These are phyloP conservation scores for Aspergillus affinis DNA, from an alignment of 495 filamentous ascomycete genomes.

Conservation along the genomic window DNA sequence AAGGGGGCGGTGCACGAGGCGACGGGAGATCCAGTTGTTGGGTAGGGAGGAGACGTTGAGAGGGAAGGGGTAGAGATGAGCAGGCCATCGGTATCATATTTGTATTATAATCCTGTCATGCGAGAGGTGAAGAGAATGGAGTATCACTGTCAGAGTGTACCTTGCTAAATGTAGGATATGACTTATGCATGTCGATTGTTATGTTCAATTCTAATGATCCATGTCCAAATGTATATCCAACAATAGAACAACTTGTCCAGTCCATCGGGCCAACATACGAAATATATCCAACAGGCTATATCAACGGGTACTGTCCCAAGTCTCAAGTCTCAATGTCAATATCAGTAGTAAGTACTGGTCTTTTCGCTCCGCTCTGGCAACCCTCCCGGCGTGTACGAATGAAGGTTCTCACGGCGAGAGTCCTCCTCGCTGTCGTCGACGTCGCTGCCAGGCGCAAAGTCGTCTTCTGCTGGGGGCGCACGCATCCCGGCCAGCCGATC, in stretches of 20 bases:
- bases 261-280: neutral
- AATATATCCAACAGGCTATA: neutral
- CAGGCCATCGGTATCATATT: neutral
- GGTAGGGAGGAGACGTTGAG: conserved; percentile 10
- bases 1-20: conserved; percentile 26
- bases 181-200: neutral
- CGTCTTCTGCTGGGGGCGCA: conserved; percentile 40
- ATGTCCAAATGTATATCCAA: neutral
- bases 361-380: conserved; percentile 40
- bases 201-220: neutral
- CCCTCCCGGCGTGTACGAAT: conserved; percentile 42
- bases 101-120: neutral
- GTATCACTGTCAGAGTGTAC: neutral
- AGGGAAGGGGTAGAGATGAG: neutral
- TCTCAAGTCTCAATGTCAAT: conserved; percentile 9
- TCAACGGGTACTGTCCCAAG: neutral
- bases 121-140: neutral
- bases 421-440: conserved; percentile 48
- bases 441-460: conserved; percentile 35
- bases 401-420: conserved; percentile 29
- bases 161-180: no score
- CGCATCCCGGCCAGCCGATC: conserved; percentile 54
- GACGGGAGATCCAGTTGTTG: conserved; percentile 34
- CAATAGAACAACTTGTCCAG: neutral
- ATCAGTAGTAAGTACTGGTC: conserved; percentile 50